Evolutionary conservation across 768 basidiomycete genomes (phyloP).

Genomic region (Rhodocollybia butyracea): DNA sequence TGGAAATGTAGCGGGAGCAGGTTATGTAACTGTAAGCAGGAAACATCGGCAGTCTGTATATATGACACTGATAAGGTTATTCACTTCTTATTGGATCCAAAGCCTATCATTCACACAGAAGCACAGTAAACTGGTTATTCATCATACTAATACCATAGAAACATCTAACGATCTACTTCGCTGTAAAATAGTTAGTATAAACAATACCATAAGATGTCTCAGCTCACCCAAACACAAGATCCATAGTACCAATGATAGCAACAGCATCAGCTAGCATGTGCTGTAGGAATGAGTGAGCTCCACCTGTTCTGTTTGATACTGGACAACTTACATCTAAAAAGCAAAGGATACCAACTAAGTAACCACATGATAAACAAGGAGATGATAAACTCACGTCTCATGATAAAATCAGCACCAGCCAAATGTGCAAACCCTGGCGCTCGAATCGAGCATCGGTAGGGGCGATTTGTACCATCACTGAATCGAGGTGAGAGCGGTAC

Average conservation of each 20-base stretch:
- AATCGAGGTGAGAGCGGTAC: background rate
- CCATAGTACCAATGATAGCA: conserved; percentile 97
- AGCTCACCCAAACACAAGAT: conserved; percentile 97
- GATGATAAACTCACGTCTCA: conserved; percentile 66
- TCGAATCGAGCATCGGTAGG: conserved; percentile 96
- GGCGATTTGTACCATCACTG: conserved; percentile 92
- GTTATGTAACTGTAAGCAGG: too few relatives aligned
- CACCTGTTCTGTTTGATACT: background rate
- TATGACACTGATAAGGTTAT: too few relatives aligned
- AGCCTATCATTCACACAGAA: too few relatives aligned
- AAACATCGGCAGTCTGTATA: too few relatives aligned
- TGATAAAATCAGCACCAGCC: conserved; percentile 97
- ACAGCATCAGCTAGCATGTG: conserved; percentile 95
- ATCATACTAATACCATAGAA: too few relatives aligned
- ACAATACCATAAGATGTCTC: too few relatives aligned
- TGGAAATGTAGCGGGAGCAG: too few relatives aligned
- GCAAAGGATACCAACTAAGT: conserved; percentile 10
- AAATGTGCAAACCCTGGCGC: conserved; percentile 96
- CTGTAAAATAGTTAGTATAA: too few relatives aligned
- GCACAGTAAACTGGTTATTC: too few relatives aligned
- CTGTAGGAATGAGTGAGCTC: conserved; percentile 32
- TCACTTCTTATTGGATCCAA: too few relatives aligned
- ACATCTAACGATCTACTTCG: too few relatives aligned
- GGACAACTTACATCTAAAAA: conserved; percentile 36
- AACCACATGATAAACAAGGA: conserved; percentile 7